Evolutionary conservation across 1,284 basidiomycete genomes (phyloP).

Genomic region (Malassezia pachydermatis): DNA sequence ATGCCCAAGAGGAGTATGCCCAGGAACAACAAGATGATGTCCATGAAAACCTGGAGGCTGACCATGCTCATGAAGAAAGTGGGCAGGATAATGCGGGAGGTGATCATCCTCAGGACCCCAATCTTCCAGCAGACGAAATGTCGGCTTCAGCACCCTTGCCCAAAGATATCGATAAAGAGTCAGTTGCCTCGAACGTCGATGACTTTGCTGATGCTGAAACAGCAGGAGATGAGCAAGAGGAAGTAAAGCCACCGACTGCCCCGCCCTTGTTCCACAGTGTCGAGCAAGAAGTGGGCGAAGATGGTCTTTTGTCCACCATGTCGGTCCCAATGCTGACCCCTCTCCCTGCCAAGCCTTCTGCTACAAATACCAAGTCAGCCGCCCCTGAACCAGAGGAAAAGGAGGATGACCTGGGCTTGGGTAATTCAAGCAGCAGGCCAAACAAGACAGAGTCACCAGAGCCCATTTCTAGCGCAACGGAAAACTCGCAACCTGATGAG

Average conservation of each 20-base stretch:
- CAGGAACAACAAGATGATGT: background rate
- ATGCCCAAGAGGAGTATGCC: slow-evolving; percentile 3
- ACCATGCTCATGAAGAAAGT: slow-evolving; percentile 1
- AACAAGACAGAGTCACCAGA: slow-evolving; percentile 46
- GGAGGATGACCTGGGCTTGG: slow-evolving; percentile 80
- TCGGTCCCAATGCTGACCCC: background rate
- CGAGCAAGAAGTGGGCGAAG: slow-evolving; percentile 5
- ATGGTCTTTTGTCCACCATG: slow-evolving; percentile 14
- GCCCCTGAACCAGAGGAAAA: slow-evolving; percentile 54
- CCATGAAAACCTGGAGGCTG: background rate
- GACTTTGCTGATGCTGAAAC: background rate
- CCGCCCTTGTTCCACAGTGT: slow-evolving; percentile 15
- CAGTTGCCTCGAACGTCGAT: too few relatives aligned
- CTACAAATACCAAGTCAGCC: background rate
- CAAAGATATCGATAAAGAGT: too few relatives aligned
- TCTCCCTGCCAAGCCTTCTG: background rate
- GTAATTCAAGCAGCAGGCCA: slow-evolving; percentile 59
- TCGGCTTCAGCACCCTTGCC: too few relatives aligned
- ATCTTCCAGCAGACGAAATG: too few relatives aligned
- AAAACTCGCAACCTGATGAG: slow-evolving; percentile 18
- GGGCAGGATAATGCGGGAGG: slow-evolving; percentile 5
- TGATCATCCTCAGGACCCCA: slow-evolving; percentile 1
- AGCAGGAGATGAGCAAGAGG: background rate
- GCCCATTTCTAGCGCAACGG: background rate
- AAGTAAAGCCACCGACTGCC: background rate